phyloP scores from a whole-genome alignment of 2,329 filamentous ascomycete species.

The Colletotrichum cordylinicola region DNA sequence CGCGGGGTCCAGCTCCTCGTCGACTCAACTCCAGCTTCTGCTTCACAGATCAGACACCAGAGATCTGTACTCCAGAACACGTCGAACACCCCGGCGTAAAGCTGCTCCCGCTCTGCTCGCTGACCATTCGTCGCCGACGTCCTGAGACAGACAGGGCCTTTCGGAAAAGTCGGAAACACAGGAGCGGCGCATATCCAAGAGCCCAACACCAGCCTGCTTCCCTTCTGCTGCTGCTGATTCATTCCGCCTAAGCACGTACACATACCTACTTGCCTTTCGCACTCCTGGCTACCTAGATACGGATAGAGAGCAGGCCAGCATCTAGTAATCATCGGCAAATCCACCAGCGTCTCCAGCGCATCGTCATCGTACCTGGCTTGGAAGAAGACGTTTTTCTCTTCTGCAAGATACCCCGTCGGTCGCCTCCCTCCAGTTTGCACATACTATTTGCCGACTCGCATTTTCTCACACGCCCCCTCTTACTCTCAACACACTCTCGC shows the following conservation, averaged over 20 bases:
- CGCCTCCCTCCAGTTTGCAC: background rate
- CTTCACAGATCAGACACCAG: background rate
- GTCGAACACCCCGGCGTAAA: background rate
- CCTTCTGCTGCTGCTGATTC: background rate
- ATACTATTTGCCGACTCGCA: background rate
- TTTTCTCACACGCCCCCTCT: background rate
- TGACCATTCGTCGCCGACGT: background rate
- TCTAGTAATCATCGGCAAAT: no score
- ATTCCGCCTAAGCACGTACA: background rate
- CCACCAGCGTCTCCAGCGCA: background rate
- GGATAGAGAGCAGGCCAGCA: no score
- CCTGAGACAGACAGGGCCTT: background rate
- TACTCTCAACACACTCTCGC: background rate
- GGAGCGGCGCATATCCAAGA: background rate
- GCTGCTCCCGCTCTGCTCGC: background rate
- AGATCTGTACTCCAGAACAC: background rate
- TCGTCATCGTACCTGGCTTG: background rate
- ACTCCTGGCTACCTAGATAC: background rate
- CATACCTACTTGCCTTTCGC: background rate
- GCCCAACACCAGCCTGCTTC: background rate
- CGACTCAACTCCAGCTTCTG: background rate
- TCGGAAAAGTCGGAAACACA: background rate
- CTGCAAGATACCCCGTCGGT: background rate
- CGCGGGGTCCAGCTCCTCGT: background rate
- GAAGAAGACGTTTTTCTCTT: background rate